Evolutionary conservation across 2,329 filamentous ascomycete genomes (phyloP).

Genomic region (Arthrinium puccinioides): DNA sequence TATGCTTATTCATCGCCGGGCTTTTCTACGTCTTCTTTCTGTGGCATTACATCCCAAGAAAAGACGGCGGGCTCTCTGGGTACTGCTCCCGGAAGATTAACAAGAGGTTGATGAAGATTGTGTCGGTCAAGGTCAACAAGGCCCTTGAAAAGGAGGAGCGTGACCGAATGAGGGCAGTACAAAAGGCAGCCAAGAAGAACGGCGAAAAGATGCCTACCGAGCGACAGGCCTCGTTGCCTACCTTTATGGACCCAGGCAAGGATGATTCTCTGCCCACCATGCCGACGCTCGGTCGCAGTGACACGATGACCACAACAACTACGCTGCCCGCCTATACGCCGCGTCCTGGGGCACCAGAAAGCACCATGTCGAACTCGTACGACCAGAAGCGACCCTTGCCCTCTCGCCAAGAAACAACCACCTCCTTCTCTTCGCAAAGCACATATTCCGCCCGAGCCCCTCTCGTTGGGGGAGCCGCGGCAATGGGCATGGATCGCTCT

Average conservation of each 20-base stretch:
- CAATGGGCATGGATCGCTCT: constrained; percentile 47
- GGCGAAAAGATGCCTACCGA: constrained; percentile 43
- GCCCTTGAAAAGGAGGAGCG: constrained; percentile 73
- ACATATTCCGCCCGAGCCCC: constrained; percentile 60
- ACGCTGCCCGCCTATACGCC: constrained; percentile 59
- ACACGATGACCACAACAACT: constrained; percentile 51
- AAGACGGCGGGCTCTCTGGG: constrained; percentile 70
- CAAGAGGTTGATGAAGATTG: constrained; percentile 74
- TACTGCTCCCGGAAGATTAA: constrained; percentile 94
- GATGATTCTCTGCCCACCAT: constrained; percentile 48
- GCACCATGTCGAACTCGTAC: constrained; percentile 43
- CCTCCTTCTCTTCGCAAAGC: constrained; percentile 47
- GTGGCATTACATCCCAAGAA: constrained; percentile 81
- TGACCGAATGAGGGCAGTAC: constrained; percentile 44
- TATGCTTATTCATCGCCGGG: constrained; percentile 67
- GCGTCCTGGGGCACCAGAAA: constrained; percentile 46
- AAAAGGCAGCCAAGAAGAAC: constrained; percentile 44
- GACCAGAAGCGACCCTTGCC: constrained; percentile 43
- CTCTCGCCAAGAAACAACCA: constrained; percentile 34
- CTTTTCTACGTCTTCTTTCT: constrained; percentile 83
- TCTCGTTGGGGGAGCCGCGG: constrained; percentile 50
- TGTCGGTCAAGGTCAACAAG: constrained; percentile 80
- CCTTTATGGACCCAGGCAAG: constrained; percentile 39
- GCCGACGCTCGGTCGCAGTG: constrained; percentile 52
- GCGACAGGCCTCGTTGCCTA: constrained; percentile 62